Base-by-base conservation (phyloP, 2,329 filamentous ascomycete species). In the Colletotrichum musae region DNA sequence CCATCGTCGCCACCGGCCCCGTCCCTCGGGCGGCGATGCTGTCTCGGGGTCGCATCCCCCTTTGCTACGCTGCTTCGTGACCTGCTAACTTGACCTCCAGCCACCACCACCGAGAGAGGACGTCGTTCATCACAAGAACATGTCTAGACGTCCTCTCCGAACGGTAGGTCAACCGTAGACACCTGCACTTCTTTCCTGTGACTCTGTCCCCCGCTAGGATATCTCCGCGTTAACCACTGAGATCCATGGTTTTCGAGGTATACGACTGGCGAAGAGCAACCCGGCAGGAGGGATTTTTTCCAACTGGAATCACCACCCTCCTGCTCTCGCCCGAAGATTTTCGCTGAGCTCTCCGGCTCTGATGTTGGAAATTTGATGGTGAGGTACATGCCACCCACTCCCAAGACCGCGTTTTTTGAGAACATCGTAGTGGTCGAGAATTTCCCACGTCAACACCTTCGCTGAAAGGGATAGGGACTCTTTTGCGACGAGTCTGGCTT, bases 231-330 rank as follows among this genome's bases (percentile, higher is more conserved):
- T 87, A 89, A 91, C 89, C 92, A 86, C 84, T 77, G 75, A 83
- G 76, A 75, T 82, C 85, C 78, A 92, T 94, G 93, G 91, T 90
- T 92, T 87, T 89, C 89, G 90, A 94, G 94, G 92, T 97, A 97
- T 91, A 97, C 93, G 90, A 90, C 88, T 95, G 89, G 94, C 94
- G 93, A 87, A 97, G 87, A 97, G 82, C 76, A 87, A 96, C 83
- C 77, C 79, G 75, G 80, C 81, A 77, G 78, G 77, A 76, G 80
- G 79, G 75, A 78, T 72, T 58, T 73, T 73, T 75, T 77, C 80
- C 85, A 81, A 59, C 15, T 75, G 78, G 78, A 80, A 80, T 87
- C 84, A 88, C 82, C 77, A 80, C 75, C 84, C 82, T 82, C 81
- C 78, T 80, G 82, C 82, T 87, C 92, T 94, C 85, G 86, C 91